Evolutionary conservation across 192 early-diverging fungal genomes (phyloP).

Genomic region (Coemansia sp.): DNA sequence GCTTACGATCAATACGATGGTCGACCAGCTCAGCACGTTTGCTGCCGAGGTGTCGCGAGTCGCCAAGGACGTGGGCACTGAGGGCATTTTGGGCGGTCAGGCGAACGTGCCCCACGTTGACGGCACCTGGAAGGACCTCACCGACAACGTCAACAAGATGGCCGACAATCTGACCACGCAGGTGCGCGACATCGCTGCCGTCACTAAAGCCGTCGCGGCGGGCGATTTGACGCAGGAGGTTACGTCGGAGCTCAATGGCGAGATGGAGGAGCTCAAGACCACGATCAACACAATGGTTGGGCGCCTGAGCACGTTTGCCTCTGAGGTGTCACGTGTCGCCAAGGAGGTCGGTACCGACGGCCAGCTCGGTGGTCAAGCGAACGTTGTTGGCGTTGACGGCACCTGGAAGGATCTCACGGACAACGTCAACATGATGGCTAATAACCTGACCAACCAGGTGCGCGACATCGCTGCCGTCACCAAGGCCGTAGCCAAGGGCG

Average conservation of each 20-base stretch:
- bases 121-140: conserved; percentile 59
- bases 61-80: conserved; percentile 67
- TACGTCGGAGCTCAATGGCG: conserved; percentile 5
- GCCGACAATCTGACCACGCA: conserved; percentile 7
- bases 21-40: conserved; percentile 44
- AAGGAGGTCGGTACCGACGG: conserved; percentile 67
- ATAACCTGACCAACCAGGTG: conserved; percentile 61
- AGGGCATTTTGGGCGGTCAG: conserved; percentile 63
- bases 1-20: conserved; percentile 61
- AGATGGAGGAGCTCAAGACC: conserved; percentile 49
- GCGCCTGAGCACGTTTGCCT: conserved; percentile 58
- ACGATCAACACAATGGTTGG: conserved; percentile 63
- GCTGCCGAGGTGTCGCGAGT: conserved; percentile 64
- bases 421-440: conserved; percentile 68
- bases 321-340: conserved; percentile 62
- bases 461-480: conserved; percentile 63
- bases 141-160: conserved; percentile 19
- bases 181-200: conserved; percentile 9
- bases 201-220: conserved; percentile 11
- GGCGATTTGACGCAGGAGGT: conserved; percentile 13
- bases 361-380: conserved; percentile 59
- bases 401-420: conserved; percentile 66
- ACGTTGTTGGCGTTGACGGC: conserved; percentile 56
- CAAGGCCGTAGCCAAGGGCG: conserved; percentile 59
- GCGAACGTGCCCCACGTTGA: conserved; percentile 56